Conservation (phyloP, 352 stramenopile genomes). For the Saprolegnia diclina region DNA sequence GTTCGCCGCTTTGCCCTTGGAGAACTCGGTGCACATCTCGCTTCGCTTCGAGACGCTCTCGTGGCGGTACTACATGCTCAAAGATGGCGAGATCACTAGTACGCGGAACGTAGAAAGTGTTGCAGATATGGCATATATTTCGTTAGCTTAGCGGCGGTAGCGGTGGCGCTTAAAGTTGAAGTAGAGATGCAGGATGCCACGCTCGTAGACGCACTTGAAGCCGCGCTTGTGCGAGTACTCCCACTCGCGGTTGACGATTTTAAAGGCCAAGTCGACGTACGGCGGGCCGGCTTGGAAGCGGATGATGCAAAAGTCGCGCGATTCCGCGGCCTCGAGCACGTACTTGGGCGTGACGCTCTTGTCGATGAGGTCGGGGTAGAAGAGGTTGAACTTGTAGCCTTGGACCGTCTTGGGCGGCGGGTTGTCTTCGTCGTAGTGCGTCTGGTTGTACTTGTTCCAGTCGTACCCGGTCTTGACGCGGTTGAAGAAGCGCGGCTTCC, state of each 20-base stretch:
- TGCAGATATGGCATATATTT: too few species aligned
- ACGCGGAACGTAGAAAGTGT: too few species aligned
- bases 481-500: slow-evolving; percentile 99
- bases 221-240: slow-evolving; percentile 95
- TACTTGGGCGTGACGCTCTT: slow-evolving; percentile 94
- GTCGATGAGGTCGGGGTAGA: slow-evolving; percentile 99
- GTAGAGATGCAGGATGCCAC: slow-evolving; percentile 96
- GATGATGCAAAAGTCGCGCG: slow-evolving; percentile 96
- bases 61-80: too few species aligned
- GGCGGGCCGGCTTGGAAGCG: slow-evolving; percentile 96
- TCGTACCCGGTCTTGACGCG: slow-evolving; percentile 99
- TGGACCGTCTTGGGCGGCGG: slow-evolving; percentile 99
- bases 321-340: slow-evolving; percentile 90
- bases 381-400: slow-evolving; percentile 99
- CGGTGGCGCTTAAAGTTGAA: slow-evolving; percentile 99
- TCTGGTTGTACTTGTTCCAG: slow-evolving; percentile 99
- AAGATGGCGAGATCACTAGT: too few species aligned
- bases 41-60: too few species aligned
- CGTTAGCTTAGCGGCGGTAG: slow-evolving; percentile 86
- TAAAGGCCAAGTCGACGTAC: slow-evolving; percentile 99
- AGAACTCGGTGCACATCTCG: too few species aligned
- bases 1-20: too few species aligned
- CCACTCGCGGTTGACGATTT: slow-evolving; percentile 99
- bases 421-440: slow-evolving; percentile 99
- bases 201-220: slow-evolving; percentile 98